Evolutionary conservation across 345 rosid species (phyloP), one percentile per base, ranked within the genome.

Genomic region (Lepidium sativum): DNA sequence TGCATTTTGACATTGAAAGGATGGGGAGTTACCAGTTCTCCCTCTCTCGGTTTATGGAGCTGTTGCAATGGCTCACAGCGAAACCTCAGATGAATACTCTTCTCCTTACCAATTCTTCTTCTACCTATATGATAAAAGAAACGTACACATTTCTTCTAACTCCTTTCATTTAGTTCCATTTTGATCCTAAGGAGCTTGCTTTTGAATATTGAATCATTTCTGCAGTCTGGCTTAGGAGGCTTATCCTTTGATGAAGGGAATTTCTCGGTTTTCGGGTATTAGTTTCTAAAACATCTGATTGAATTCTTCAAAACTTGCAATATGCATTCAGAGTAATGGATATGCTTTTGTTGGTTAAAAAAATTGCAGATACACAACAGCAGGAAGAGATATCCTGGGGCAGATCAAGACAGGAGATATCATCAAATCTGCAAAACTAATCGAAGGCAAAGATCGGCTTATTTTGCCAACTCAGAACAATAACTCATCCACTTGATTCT

Each of bases 241-340:
- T 79, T 92, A 75, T 92, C 97, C 5, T 89, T 89, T 45, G 98
- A 89, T 4, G 98, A 92, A 83, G 96, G 96, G 12, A 89, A 92
- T 50, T 92, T 92, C 81, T 87, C 96, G 1, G 98, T 89, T 57
- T 87, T 87, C 4, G 94, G 97, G 98, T 87, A 86, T 42, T 33
- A 43, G 17, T 20, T 54, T 53, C 31, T 7, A 41, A 42, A 27
- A 35, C 7, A 2, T 43, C 25, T 6, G 23, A 23, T 6, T 40
- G 6, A 12, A 6, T 4, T 1, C 43, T 17, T 34, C 38, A 4
- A 25, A 63, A 53, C 59, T 35, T 25, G 16, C 15, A 58, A 63
- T 8, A 12, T 11, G 54, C 16, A 49, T 41, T 20, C 51, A 52
- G 4, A 20, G 10, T 16, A 17, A 59, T 8, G 18, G 50, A 14